Base-by-base conservation (phyloP, 2,329 filamentous ascomycete species). In the Talaromyces pinophilus region DNA sequence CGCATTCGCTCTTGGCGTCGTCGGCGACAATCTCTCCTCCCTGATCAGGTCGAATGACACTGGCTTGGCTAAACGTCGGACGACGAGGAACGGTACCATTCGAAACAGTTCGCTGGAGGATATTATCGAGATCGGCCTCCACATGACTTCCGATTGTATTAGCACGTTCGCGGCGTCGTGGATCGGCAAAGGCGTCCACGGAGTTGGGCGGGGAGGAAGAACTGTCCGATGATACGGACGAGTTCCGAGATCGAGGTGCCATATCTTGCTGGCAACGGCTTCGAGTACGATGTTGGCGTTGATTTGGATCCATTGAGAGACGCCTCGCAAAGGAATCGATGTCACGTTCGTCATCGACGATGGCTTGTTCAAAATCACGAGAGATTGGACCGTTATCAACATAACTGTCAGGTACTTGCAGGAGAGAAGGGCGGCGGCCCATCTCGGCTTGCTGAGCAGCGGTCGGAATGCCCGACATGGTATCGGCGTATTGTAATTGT, bases 121-220 rank as follows among this genome's bases (percentile, higher is more conserved):
- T 83, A 25, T 86, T 82, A 28, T 87, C 83, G 15, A 86, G 72
- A 40, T 86, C 83, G 2, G 86, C 85, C 40, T 83, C 79, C 17
- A 75, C 79, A 70, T 82, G 81, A 76, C 87, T 90, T 67, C 88
- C 92, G 68, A 87, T 76, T 3, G 88, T 90, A 60, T 87, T 85
- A 59, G 87, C 85, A 52, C 93, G 90, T 75, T 94, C 92, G 67
- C 93, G 90, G 67, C 92, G 91, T 61, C 92, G 90, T 64, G 92
- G 92, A 73, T 95, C 92, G 19, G 95, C 95, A 78, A 99, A 99
- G 3, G 95, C 95, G 78, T 98, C 96, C 62, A 99, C 93, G 0
- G 95, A 99, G 78, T 97, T 99, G 7, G 95, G 95, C 11, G 94
- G 94, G 5, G 95, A 98, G 1, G 87, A 82, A 0, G 92, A 92